Evolutionary conservation across 148 eudicot species (phyloP).

Genomic region (Rhododendron griersonianum): DNA sequence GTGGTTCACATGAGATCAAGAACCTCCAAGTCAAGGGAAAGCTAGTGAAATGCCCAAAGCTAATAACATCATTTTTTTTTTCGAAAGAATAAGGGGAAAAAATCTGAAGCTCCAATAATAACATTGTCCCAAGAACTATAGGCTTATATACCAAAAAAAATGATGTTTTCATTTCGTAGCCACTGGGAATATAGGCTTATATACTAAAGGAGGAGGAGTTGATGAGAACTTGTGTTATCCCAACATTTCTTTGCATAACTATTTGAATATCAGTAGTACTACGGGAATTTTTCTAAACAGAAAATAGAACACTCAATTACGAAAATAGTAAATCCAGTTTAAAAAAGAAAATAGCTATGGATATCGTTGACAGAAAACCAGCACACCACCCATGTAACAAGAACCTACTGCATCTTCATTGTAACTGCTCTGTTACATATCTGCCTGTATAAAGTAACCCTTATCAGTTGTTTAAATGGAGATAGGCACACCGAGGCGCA

Average conservation of each 20-base stretch:
- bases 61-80: slow-evolving; percentile 45
- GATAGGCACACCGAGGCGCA: too few relatives aligned
- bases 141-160: too few relatives aligned
- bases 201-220: too few relatives aligned
- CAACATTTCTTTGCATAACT: too few relatives aligned
- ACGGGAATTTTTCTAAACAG: too few relatives aligned
- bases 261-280: too few relatives aligned
- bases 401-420: neutral
- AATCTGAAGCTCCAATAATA: slow-evolving; percentile 6
- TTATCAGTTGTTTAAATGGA: too few relatives aligned
- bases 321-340: neutral
- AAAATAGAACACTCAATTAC: slow-evolving; percentile 8
- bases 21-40: slow-evolving; percentile 64
- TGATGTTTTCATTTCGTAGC: too few relatives aligned
- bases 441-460: neutral
- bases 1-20: slow-evolving; percentile 70
- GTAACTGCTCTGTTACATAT: neutral
- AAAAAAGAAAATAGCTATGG: neutral
- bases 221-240: too few relatives aligned
- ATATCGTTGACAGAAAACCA: neutral
- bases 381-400: neutral
- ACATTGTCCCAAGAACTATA: neutral
- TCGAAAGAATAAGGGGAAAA: neutral
- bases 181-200: too few relatives aligned
- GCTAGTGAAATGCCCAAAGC: slow-evolving; percentile 49